phyloP scores from a whole-genome alignment of 2,329 filamentous ascomycete genomes.

The Aspergillus aculeatinus region DNA sequence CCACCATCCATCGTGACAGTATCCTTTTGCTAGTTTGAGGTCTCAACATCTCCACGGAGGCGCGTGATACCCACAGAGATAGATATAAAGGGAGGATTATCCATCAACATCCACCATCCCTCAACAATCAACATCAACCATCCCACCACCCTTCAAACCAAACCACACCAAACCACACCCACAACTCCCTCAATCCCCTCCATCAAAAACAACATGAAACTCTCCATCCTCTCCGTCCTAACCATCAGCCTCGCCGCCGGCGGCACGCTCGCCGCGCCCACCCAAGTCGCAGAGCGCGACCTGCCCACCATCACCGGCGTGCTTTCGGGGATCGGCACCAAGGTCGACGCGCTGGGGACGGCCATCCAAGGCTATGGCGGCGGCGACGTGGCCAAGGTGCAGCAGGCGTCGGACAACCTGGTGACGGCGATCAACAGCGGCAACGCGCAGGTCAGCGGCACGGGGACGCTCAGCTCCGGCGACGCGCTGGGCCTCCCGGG shows the following conservation, averaged over 20 bases:
- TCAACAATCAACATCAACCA: no score
- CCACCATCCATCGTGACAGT: no score
- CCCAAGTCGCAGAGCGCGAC: conserved; percentile 6
- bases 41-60: no score
- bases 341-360: conserved; percentile 12
- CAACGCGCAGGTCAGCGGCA: conserved; percentile 9
- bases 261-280: conserved; percentile 12
- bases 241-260: conserved; percentile 9
- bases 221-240: conserved; percentile 5
- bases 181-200: neutral
- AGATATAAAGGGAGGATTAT: no score
- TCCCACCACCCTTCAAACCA: no score
- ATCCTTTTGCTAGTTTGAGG: no score
- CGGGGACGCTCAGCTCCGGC: conserved; percentile 4
- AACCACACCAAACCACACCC: no score
- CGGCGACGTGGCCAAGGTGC: conserved; percentile 10
- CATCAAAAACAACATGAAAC: conserved; percentile 7
- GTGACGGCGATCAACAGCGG: conserved; percentile 14
- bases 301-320: conserved; percentile 11
- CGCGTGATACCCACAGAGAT: no score
- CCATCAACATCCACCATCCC: no score
- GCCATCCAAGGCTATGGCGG: conserved; percentile 12
- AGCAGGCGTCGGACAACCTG: conserved; percentile 10
- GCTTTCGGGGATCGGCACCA: conserved; percentile 13
- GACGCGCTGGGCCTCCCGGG: conserved; percentile 16